Base-by-base conservation (phyloP, 163 green algal genomes). In the Volvox carteri region DNA sequence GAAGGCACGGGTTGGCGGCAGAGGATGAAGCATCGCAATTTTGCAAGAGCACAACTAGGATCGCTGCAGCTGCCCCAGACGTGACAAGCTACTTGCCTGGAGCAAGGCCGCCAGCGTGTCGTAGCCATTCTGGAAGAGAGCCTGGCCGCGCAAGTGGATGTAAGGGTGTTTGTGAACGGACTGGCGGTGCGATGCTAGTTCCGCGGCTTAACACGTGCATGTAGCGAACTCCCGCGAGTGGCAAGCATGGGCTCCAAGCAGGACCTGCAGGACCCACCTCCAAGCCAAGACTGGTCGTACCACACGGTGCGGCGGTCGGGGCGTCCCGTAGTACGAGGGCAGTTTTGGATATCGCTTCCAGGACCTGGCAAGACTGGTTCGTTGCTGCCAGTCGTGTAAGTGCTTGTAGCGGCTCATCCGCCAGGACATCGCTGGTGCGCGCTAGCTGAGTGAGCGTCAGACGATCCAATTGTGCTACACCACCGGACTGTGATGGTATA, bases 71-170 rank as follows among this genome's bases (percentile, higher is more conserved):
- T n/a, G n/a, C n/a, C n/a, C n/a, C n/a, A n/a, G n/a, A n/a, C n/a
- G n/a, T n/a, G n/a, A n/a, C n/a, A n/a, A n/a, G n/a, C n/a, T 8
- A 42, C 75, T 73, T 62, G 46, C 78, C 83, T 88, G 83, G 4
- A 88, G 54, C 44, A 89, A 72, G 1, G 84, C n/a, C 44, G 67
- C 54, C 3, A 84, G 21, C 30, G 37, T 84, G 52, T 89, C 84
- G n/a, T 89, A 89, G 18, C 84, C 84, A 19, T 72, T 84, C n/a
- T 89, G 84, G 30, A 89, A 89, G 9, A 89, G n/a, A 14, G 18
- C 41, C 54, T 84, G 39, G 28, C 33, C 19, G n/a, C n/a, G n/a
- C n/a, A n/a, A n/a, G n/a, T n/a, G 54, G 50, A 11, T 65, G 7
- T 65, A 4, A 65, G 37, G 35, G 18, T 78, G n/a, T n/a, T n/a